phyloP scores from a whole-genome alignment of 441 rosid species.

The Capsella rubella region DNA sequence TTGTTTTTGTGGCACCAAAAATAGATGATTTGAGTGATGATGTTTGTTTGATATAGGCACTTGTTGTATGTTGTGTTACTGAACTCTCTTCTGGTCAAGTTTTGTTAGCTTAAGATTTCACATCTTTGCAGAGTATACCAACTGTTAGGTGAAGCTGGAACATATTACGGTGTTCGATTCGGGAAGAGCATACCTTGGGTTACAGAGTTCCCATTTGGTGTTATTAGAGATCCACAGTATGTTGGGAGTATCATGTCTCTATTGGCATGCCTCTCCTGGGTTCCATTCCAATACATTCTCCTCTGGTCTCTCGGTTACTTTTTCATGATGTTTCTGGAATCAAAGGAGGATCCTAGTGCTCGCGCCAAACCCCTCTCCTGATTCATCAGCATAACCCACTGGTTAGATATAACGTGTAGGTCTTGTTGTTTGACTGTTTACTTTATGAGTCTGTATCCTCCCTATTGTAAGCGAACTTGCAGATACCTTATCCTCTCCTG shows the following conservation, averaged over 20 bases:
- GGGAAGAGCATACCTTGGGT: conserved; percentile 89
- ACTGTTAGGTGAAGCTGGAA: conserved; percentile 86
- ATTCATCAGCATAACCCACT: conserved; percentile 27
- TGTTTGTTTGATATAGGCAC: not conserved
- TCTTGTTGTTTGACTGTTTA: conserved; percentile 9
- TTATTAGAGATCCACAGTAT: conserved; percentile 85
- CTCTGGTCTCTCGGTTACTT: conserved; percentile 79
- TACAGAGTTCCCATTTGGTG: conserved; percentile 87
- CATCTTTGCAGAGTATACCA: conserved; percentile 73
- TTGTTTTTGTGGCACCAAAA: conserved; percentile 1
- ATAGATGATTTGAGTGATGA: not conserved
- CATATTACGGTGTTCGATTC: conserved; percentile 88
- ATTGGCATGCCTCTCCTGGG: conserved; percentile 77
- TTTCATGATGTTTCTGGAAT: conserved; percentile 73
- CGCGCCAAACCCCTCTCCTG: conserved; percentile 70
- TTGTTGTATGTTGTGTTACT: not conserved
- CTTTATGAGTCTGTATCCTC: not conserved
- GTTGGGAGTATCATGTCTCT: conserved; percentile 89
- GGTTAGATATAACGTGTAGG: not conserved
- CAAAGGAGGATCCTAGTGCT: conserved; percentile 66
- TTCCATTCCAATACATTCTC: conserved; percentile 80
- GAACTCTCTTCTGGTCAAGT: not conserved
- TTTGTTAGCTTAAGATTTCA: conserved; percentile 5
- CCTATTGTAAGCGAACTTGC: conserved; percentile 22
- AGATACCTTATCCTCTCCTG: conserved; percentile 3